Conservation (phyloP, 306 rosid genomes). For the Sophora flavescens region DNA sequence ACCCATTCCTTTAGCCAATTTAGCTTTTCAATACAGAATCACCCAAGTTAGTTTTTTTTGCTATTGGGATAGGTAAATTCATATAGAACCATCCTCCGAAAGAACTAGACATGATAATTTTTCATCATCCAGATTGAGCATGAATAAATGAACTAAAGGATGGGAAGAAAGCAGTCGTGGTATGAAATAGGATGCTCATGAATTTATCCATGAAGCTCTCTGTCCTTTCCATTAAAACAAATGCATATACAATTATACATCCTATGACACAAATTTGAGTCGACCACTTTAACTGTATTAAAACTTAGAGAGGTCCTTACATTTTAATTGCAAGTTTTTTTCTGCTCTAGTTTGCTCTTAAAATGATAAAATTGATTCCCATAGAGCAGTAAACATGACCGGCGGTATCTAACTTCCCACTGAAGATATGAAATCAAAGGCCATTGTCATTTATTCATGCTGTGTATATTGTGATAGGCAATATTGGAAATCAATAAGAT, state of each 20-base stretch:
- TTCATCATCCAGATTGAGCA: constrained; percentile 14
- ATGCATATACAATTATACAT: neutral
- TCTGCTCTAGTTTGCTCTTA: neutral
- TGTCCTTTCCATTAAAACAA: neutral
- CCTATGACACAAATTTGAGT: neutral
- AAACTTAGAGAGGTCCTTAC: neutral
- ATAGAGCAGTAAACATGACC: neutral
- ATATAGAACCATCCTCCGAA: constrained; percentile 23
- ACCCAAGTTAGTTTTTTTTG: constrained; percentile 13
- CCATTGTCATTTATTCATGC: neutral
- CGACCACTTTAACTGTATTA: neutral
- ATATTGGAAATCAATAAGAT: neutral
- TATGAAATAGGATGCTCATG: neutral
- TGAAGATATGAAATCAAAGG: neutral
- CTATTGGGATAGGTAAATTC: constrained; percentile 8
- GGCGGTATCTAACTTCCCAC: neutral
- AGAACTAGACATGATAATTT: constrained; percentile 19
- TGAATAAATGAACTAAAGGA: neutral
- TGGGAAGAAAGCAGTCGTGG: neutral
- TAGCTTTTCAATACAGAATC: constrained; percentile 14
- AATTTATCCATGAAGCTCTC: neutral
- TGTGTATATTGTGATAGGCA: neutral
- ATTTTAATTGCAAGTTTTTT: neutral
- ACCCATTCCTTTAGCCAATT: constrained; percentile 27
- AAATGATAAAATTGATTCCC: neutral